Base-by-base conservation (phyloP, 768 basidiomycete species). In the Grammothele lineata region DNA sequence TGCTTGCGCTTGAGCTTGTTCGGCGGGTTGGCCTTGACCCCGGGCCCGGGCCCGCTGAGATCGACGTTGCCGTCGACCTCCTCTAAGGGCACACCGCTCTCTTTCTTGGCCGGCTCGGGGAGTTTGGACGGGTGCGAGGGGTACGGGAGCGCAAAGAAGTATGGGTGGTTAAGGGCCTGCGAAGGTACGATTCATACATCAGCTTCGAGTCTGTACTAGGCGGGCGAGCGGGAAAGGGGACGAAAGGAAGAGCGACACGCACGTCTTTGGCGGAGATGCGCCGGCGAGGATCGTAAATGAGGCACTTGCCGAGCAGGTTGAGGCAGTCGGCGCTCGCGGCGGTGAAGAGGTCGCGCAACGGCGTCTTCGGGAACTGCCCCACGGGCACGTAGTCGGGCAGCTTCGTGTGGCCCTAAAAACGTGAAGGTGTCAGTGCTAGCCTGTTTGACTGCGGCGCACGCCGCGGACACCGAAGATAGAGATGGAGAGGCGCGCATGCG, bases 321-420 rank as follows among this genome's bases (percentile, higher is more conserved):
- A 96, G 69, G 0, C 91, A 83, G 50, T 94, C 92, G 6, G 81
- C 77, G 35, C 81, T 90, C 1, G 94, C 91, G 6, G 93, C 94
- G 0, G 89, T 90, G 70, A 99, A 95, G 43, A 96, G 77, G 56
- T 88, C 83, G 26, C 90, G 81, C 32, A 97, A 70, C 14, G 84
- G 84, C 11, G 83, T 77, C 65, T 85, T 87, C 2, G 90, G 88
- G 61, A 92, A 90, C 56, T 87, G 85, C 30, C 89, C 89, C 11
- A 94, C 81, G 2, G 86, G 75, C 2, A 94, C 76, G 61, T 92
- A 96, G 66, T 95, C 88, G 3, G 93, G 92, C 11, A 99, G 74
- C 66, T 87, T 85, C 3, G 82, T 87, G 66, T 96, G 88, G 8
- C 92, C 92, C 93, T 94, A 55, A 4, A n/a, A n/a, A 21, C 15